Evolutionary conservation across 495 filamentous ascomycete genomes (phyloP), one percentile per base, ranked within the genome.

Genomic region (Aspergillus panamensis): DNA sequence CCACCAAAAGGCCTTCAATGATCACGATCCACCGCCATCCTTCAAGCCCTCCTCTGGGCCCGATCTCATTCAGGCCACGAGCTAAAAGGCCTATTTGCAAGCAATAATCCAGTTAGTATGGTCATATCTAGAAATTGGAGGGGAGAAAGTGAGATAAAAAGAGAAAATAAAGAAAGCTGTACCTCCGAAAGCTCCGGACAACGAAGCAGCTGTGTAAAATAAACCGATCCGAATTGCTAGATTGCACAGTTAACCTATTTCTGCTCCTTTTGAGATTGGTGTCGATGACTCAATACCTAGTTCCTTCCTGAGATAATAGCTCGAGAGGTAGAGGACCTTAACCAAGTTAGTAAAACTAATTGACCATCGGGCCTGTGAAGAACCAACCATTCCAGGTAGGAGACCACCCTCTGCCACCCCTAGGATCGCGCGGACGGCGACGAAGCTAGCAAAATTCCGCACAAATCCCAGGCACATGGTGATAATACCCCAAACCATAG

Each of bases 161-260:
- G 12, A 35, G 33, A 13, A 56, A n/a, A 16, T 6, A 2, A 21
- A 49, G n/a, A 52, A 44, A 43, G 48, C 32, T 54, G 60, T 74
- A 63, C 87, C 85, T 30, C 83, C 84, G 66, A 92, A 90, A 1
- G 86, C 87, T 29, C 87, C 87, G 3, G 87, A 86, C 35, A 90
- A 63, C 17, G 81, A 84, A 1, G 86, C 87, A 3, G 86, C 81
- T n/a, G 82, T 84, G 74, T 89, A 91, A 68, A 92, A 92, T 52
- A 87, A 70, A 21, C 87, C 88, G 63, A 86, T 83, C n/a, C 89
- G 82, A 44, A 81, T 76, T 54, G 90, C 88, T 48, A 84, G 77
- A 64, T 90, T 87, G 52, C 82, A 80, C 13, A 84, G 70, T 62
- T 76, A 25, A 25, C 25, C 25, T 25, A 25, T 25, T 25, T 25